These are phyloP conservation scores for Volvariella volvacea DNA, from an alignment of 1,284 basidiomycete species.

Conservation along the genomic window DNA sequence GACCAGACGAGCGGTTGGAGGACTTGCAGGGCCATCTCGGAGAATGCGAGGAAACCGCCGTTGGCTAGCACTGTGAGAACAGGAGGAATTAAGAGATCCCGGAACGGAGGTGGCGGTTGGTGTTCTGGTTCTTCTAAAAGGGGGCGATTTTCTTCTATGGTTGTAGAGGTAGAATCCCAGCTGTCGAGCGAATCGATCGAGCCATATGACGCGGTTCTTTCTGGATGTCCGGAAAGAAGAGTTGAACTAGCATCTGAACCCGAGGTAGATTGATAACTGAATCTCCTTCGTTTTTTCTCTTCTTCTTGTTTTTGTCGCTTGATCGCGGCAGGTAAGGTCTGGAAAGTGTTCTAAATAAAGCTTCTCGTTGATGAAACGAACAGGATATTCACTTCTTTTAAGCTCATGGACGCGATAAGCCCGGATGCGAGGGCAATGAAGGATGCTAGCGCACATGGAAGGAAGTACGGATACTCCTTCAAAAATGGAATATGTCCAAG, in stretches of 20 bases:
- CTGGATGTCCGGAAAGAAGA: too few relatives aligned
- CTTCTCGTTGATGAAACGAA: too few relatives aligned
- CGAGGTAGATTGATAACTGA: too few relatives aligned
- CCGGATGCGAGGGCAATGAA: slow-evolving; percentile 21
- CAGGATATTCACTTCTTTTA: slow-evolving; percentile 26
- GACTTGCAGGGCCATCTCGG: slow-evolving; percentile 26
- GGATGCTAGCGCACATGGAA: slow-evolving; percentile 24
- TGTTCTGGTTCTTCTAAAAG: slow-evolving; percentile 5
- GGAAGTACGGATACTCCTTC: slow-evolving; percentile 25
- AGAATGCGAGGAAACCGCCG: slow-evolving; percentile 28
- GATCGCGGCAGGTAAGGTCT: too few relatives aligned
- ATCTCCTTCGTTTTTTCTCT: too few relatives aligned
- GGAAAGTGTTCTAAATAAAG: too few relatives aligned
- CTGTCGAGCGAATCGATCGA: too few relatives aligned
- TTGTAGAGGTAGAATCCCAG: too few relatives aligned
- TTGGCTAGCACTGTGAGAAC: slow-evolving; percentile 30
- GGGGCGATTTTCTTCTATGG: too few relatives aligned
- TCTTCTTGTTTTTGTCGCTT: too few relatives aligned
- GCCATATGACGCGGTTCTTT: too few relatives aligned
- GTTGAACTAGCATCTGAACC: too few relatives aligned
- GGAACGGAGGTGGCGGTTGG: slow-evolving; percentile 22
- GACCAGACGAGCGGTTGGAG: slow-evolving; percentile 33
- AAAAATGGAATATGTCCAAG: slow-evolving; percentile 20
- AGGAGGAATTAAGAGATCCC: slow-evolving; percentile 23
- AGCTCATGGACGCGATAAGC: slow-evolving; percentile 17